These are phyloP conservation scores for Dunaliella primolecta DNA, from an alignment of 139 green algal genomes.

Conservation along the genomic window DNA sequence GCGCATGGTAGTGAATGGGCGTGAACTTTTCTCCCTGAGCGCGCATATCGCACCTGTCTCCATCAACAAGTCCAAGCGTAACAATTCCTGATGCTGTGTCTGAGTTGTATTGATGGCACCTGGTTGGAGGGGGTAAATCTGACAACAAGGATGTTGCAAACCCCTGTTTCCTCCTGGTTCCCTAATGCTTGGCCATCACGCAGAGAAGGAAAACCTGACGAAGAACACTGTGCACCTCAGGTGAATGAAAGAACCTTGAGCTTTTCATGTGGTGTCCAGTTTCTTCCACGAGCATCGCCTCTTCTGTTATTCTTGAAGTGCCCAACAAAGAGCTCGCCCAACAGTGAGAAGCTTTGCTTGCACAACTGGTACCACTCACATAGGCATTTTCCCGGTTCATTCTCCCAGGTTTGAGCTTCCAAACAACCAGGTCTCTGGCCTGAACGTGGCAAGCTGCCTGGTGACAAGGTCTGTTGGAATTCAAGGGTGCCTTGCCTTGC, in stretches of 20 bases:
- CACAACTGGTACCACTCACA: background rate
- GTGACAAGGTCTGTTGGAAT: slow-evolving; percentile 17
- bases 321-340: background rate
- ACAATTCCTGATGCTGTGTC: no score
- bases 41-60: no score
- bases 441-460: slow-evolving; percentile 26
- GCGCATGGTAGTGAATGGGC: no score
- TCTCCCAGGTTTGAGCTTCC: slow-evolving; percentile 39
- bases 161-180: background rate
- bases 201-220: slow-evolving; percentile 40
- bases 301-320: background rate
- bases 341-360: background rate
- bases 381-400: background rate
- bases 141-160: no score
- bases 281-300: background rate
- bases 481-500: background rate
- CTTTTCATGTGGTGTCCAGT: background rate
- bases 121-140: no score
- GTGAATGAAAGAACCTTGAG: background rate
- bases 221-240: slow-evolving; percentile 34
- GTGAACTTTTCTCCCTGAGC: no score
- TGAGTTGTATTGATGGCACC: no score
- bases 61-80: no score
- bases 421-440: slow-evolving; percentile 21
- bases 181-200: background rate